Conservation (phyloP, 176 grass and related monocot species). For the Lolium multiflorum region DNA sequence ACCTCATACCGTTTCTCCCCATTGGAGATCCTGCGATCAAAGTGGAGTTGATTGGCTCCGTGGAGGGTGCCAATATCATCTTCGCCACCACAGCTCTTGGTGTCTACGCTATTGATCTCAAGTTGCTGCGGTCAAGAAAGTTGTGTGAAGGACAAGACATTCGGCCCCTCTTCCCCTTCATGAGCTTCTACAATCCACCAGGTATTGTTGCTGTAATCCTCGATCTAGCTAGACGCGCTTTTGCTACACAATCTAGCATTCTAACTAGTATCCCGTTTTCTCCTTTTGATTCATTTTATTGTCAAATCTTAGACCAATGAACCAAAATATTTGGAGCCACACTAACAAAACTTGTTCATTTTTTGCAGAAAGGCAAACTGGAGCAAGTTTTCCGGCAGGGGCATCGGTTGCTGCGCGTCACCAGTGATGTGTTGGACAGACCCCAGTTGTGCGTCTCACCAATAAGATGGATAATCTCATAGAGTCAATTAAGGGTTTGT, state of each 20-base stretch:
- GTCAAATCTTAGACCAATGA: neutral
- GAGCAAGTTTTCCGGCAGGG: neutral
- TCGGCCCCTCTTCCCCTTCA: neutral
- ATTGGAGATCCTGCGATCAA: too few species aligned
- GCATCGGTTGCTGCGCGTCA: neutral
- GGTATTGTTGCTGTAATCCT: neutral
- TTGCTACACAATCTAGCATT: neutral
- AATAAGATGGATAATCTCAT: neutral
- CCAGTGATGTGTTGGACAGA: neutral
- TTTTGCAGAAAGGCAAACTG: neutral
- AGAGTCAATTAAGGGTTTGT: neutral
- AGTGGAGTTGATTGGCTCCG: neutral
- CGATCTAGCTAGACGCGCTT: neutral
- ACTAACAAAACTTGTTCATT: neutral
- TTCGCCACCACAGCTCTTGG: neutral
- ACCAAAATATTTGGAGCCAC: neutral
- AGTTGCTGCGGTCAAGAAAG: neutral
- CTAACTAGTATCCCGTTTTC: neutral
- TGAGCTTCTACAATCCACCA: constrained; percentile 21
- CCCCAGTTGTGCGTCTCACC: neutral
- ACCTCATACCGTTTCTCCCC: neutral
- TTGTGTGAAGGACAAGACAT: neutral
- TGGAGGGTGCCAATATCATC: neutral
- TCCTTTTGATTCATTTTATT: neutral
- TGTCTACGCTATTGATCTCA: constrained; percentile 8